Base-by-base conservation (phyloP, 78 protist species). In the Planoprotostelium fungivorum region DNA sequence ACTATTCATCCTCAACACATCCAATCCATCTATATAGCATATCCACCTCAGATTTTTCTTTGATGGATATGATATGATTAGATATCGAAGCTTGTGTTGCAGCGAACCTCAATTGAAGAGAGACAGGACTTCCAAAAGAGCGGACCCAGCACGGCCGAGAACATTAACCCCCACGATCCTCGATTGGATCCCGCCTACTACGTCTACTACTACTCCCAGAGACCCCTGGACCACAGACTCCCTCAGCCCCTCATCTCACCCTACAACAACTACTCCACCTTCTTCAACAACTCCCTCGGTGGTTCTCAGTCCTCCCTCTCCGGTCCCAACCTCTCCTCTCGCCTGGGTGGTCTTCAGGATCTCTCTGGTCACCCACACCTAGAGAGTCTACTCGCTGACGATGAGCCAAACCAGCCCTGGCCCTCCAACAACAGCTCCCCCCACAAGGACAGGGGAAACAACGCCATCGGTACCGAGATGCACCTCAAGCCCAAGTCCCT, bases 181-280 rank as follows among this genome's bases (percentile, higher is more conserved):
- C 25, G 94, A 36, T 38, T 88, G 35, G 93, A 93, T 84, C 89
- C 91, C 29, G 83, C 85, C 23, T 93, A 93, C 37, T 90, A 88
- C 23, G 88, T 87, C 36, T 93, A 93, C 63, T 93, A 93, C 35
- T 90, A 90, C 87, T 93, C 95, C 10, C 95, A 90, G 88, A 88
- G 87, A 63, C 95, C 95, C 36, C 38, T 93, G n/a, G 93, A 93
- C 36, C 95, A 92, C 29, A 73, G 95, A 34, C 39, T 93, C 31
- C 95, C 95, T 90, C 95, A 92, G 83, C 95, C 95, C 25, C 37
- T 93, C 1, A 37, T 90, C 10, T 36, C 91, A 25, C 91, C 94
- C 28, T 92, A 92, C 34, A 89, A 88, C 35, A 89, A 87, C 0
- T 89, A 89, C 37, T 88, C 83, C 39, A 88, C 89, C 31, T 63